Evolutionary conservation across 2,329 filamentous ascomycete species (phyloP).

Genomic region (Ilyonectria mors-panacis): DNA sequence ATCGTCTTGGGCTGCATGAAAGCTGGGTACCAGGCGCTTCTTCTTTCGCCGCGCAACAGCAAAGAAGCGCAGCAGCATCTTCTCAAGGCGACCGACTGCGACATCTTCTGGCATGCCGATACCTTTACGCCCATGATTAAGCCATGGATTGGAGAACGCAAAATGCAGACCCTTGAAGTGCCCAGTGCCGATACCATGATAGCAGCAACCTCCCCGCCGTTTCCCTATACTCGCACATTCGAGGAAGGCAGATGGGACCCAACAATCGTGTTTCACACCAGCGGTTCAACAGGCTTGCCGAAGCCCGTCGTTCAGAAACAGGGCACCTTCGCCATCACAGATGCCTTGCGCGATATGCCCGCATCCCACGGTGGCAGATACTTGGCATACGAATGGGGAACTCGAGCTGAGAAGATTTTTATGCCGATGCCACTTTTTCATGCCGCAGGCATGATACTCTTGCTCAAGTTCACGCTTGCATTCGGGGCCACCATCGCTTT

Average conservation of each 20-base stretch:
- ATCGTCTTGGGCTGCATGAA: conserved; percentile 58
- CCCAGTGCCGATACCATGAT: conserved; percentile 14
- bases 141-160: background rate
- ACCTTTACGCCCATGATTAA: background rate
- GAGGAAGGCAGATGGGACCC: conserved; percentile 49
- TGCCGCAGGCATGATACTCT: conserved; percentile 32
- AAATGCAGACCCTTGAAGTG: conserved; percentile 39
- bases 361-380: conserved; percentile 21
- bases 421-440: conserved; percentile 44
- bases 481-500: conserved; percentile 44
- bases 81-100: conserved; percentile 44
- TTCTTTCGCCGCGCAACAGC: conserved; percentile 51
- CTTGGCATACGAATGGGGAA: conserved; percentile 4
- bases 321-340: conserved; percentile 36
- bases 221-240: conserved; percentile 50
- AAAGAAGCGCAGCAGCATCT: conserved; percentile 48
- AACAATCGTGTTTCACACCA: conserved; percentile 53
- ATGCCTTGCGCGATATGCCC: conserved; percentile 22
- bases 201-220: conserved; percentile 35
- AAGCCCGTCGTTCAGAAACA: conserved; percentile 42
- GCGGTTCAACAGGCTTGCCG: conserved; percentile 53
- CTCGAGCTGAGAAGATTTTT: conserved; percentile 22
- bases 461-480: conserved; percentile 26
- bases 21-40: conserved; percentile 57
- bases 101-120: conserved; percentile 22